Evolutionary conservation across 2,329 filamentous ascomycete genomes (phyloP).

Genomic region (Cladophialophora exuberans): DNA sequence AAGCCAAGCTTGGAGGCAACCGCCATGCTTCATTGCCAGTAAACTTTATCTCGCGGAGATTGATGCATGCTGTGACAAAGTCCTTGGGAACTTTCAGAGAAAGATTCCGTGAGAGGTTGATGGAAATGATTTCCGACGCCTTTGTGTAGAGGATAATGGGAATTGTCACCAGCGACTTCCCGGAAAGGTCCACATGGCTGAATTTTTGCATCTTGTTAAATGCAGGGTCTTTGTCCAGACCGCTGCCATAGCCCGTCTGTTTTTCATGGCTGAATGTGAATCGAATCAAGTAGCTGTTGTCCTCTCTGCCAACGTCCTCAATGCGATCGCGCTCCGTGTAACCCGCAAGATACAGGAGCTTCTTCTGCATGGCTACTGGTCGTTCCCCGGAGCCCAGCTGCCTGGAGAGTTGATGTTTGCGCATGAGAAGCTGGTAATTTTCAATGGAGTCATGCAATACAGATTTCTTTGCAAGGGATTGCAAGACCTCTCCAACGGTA

Average conservation of each 20-base stretch:
- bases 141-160: conserved; percentile 93
- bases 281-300: conserved; percentile 94
- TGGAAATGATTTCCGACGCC: conserved; percentile 86
- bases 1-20: conserved; percentile 79
- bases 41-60: conserved; percentile 92
- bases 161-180: conserved; percentile 89
- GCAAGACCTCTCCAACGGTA: conserved; percentile 82
- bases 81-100: conserved; percentile 92
- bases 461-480: conserved; percentile 92
- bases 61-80: conserved; percentile 91
- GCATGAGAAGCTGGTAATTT: conserved; percentile 94
- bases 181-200: conserved; percentile 89
- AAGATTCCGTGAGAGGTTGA: conserved; percentile 91
- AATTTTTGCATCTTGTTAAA: conserved; percentile 85
- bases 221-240: conserved; percentile 74
- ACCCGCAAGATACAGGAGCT: conserved; percentile 85
- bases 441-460: conserved; percentile 87
- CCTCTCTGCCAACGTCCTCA: conserved; percentile 91
- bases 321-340: conserved; percentile 85
- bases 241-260: conserved; percentile 76
- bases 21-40: conserved; percentile 90
- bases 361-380: conserved; percentile 88
- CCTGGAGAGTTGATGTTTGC: conserved; percentile 85
- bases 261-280: conserved; percentile 93
- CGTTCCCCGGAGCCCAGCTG: conserved; percentile 78